Evolutionary conservation across 805 yeast genomes (phyloP).

Genomic region (Pichia manshurica): DNA sequence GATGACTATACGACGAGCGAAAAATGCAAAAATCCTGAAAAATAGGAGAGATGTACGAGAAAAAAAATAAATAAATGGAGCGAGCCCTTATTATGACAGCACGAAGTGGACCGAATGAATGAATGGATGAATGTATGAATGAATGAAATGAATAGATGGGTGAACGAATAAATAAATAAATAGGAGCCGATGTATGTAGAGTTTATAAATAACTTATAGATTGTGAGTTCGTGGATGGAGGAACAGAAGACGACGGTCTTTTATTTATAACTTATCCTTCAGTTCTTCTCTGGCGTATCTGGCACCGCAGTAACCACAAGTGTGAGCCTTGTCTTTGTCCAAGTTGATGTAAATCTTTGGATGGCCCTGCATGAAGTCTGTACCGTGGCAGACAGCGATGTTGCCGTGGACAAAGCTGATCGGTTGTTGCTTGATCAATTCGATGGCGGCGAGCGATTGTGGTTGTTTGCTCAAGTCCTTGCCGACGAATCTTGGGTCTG

Average conservation of each 20-base stretch:
- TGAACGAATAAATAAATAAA: slow-evolving; percentile 15
- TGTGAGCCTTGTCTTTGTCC: slow-evolving; percentile 64
- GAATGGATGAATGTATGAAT: too few relatives aligned
- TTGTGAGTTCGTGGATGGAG: not conserved
- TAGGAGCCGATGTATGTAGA: not conserved
- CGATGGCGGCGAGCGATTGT: slow-evolving; percentile 77
- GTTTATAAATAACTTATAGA: too few relatives aligned
- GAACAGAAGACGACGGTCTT: not conserved
- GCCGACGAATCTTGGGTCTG: slow-evolving; percentile 64
- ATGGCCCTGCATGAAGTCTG: slow-evolving; percentile 73
- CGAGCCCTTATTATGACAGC: too few relatives aligned
- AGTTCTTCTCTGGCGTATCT: slow-evolving; percentile 54
- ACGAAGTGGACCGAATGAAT: too few relatives aligned
- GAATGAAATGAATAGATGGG: slow-evolving; percentile 10
- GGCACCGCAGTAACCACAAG: slow-evolving; percentile 80
- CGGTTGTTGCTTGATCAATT: slow-evolving; percentile 71
- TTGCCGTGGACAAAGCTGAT: slow-evolving; percentile 51
- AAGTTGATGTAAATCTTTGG: slow-evolving; percentile 78
- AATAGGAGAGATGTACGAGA: too few relatives aligned
- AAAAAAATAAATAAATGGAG: too few relatives aligned
- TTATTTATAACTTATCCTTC: slow-evolving; percentile 24
- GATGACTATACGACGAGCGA: too few relatives aligned
- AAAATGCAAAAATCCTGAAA: too few relatives aligned
- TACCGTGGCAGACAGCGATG: slow-evolving; percentile 81
- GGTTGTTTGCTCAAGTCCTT: slow-evolving; percentile 66